These are phyloP conservation scores for Chalara sp. DNA, from an alignment of 2,329 filamentous ascomycete species.

Conservation along the genomic window DNA sequence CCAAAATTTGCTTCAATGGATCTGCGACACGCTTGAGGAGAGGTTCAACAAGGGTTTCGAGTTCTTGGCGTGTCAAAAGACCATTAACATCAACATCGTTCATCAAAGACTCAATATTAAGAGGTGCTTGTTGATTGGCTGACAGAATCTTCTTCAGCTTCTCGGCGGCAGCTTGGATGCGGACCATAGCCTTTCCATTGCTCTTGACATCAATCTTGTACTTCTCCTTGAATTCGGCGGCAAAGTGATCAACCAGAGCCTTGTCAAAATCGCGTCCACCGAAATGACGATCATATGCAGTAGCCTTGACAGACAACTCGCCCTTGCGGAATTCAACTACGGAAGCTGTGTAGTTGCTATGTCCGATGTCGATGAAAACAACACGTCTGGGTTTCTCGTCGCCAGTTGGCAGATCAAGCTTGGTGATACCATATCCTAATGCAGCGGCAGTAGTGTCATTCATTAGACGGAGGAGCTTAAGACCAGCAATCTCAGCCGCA, in stretches of 20 bases:
- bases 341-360: constrained; percentile 92
- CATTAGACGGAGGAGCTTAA: constrained; percentile 89
- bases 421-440: constrained; percentile 95
- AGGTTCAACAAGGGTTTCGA: constrained; percentile 85
- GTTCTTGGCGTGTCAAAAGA: constrained; percentile 88
- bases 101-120: constrained; percentile 98
- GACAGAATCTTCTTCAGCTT: constrained; percentile 98
- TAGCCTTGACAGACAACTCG: constrained; percentile 88
- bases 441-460: constrained; percentile 97
- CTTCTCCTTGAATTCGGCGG: constrained; percentile 93
- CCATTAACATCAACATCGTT: constrained; percentile 88
- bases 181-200: constrained; percentile 83
- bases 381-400: constrained; percentile 93
- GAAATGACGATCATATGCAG: constrained; percentile 90
- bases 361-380: constrained; percentile 87
- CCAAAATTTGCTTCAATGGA: constrained; percentile 84
- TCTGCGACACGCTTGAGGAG: constrained; percentile 65
- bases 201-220: constrained; percentile 93
- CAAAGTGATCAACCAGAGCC: constrained; percentile 89
- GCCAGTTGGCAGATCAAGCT: constrained; percentile 79
- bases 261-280: constrained; percentile 97
- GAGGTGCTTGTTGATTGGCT: constrained; percentile 82
- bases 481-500: constrained; percentile 84
- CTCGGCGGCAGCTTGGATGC: constrained; percentile 83
- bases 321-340: constrained; percentile 97